A percentile compares a stretch with the other conserved stretches of the same genome.
These are phyloP conservation scores for Cyberlindnera amylophila DNA, from an alignment of 805 yeast genomes.

Conservation along the genomic window DNA sequence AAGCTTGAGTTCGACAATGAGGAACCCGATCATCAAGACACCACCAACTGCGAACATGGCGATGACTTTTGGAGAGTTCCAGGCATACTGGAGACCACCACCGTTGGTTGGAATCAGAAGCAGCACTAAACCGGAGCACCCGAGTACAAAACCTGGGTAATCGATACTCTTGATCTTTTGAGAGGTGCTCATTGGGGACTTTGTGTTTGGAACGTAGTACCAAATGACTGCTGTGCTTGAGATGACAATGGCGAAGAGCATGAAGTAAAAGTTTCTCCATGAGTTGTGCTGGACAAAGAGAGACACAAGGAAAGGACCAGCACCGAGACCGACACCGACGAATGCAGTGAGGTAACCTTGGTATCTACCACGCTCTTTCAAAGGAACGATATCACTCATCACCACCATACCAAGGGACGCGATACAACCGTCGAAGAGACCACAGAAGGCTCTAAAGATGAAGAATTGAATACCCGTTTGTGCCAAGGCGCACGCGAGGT, in stretches of 20 bases:
- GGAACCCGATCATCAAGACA: constrained; percentile 36
- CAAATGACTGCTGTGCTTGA: constrained; percentile 45
- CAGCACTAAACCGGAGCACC: constrained; percentile 45
- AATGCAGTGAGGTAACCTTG: constrained; percentile 52
- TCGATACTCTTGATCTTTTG: constrained; percentile 49
- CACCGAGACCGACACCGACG: constrained; percentile 46
- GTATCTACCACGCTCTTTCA: constrained; percentile 48
- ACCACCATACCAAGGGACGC: constrained; percentile 49
- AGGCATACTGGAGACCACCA: constrained; percentile 55
- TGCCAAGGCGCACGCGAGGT: constrained; percentile 50
- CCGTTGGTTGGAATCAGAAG: constrained; percentile 53
- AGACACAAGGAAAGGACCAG: constrained; percentile 44
- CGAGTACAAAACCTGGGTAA: constrained; percentile 46
- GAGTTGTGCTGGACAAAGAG: constrained; percentile 32
- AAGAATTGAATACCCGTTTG: constrained; percentile 46
- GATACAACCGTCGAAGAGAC: constrained; percentile 53
- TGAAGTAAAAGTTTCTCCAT: constrained; percentile 42
- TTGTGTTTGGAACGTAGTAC: constrained; percentile 35
- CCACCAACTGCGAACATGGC: constrained; percentile 42
- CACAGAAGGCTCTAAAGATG: constrained; percentile 54
- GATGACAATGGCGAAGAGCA: constrained; percentile 39
- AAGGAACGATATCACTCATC: constrained; percentile 53
- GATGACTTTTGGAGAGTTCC: constrained; percentile 47
- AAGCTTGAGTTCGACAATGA: constrained; percentile 41
- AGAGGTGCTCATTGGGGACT: constrained; percentile 32